Evolutionary conservation across 495 filamentous ascomycete genomes (phyloP), one percentile per base, ranked within the genome.

Genomic region (Parachaetomium inaequale): DNA sequence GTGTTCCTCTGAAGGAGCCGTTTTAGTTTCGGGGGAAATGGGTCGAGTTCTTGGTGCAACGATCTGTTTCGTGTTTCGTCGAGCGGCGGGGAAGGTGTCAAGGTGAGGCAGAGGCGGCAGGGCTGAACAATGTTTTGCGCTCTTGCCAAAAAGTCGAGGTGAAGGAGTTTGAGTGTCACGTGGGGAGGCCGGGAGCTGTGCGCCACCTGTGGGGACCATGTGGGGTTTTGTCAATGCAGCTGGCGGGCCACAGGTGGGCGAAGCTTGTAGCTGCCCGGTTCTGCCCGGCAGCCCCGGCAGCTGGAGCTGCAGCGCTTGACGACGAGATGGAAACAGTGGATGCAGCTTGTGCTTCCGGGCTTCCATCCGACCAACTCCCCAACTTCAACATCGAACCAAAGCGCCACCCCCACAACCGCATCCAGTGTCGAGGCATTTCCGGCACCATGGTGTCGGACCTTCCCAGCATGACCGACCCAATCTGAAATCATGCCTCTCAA

Each of bases 401-500:
- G n/a, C 53, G n/a, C 46, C 28, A 46, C 51, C n/a, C 21, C 31
- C 43, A 23, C 36, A 58, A 32, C 60, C 11, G 5, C 32, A 42
- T 42, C 54, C 26, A 25, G 17, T 31, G 3, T 52, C 10, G 8
- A 29, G 3, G 31, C 11, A 29, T 17, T 52, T 2, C 49, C 47
- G 59, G 23, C 59, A 50, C 36, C 28, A 64, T 63, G 64, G 60
- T 66, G 58, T 29, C 31, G 46, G 45, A 15, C 26, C 11, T 50
- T 49, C 46, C n/a, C 51, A 76, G 40, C 51, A 78, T 77, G 75
- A 69, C 49, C 32, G 6, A 19, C 12, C 42, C 56, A 31, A 43
- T 6, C 45, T 49, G 14, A 42, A 55, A 70, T 32, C 7, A 75
- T 74, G 73, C 49, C 69, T 17, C 59, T 73, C 52, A 75, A 66